A percentile compares a stretch with the other conserved stretches of the same genome.
phyloP scores from a whole-genome alignment of 768 basidiomycete species.

The Nidularia pulvinata region DNA sequence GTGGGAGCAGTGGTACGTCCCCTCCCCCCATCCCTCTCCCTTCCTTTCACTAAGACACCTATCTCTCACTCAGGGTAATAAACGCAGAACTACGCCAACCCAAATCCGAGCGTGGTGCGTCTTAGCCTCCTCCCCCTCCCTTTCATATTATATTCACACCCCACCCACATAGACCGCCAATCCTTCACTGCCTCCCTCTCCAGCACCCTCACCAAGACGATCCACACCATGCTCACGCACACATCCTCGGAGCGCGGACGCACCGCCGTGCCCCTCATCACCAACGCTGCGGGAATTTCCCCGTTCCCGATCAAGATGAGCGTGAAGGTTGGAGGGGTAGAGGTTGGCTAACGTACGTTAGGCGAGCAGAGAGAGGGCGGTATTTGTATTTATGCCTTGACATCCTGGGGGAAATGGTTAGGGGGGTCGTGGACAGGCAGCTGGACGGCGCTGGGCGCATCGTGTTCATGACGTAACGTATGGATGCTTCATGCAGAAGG shows the following conservation, averaged over 20 bases:
- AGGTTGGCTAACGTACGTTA: constrained; percentile 36
- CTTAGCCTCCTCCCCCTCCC: background rate
- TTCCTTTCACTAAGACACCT: background rate
- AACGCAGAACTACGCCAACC: constrained; percentile 81
- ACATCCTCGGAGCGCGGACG: constrained; percentile 81
- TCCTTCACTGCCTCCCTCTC: constrained; percentile 61
- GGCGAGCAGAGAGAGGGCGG: too few species aligned
- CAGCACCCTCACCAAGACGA: constrained; percentile 59
- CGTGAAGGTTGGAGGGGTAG: constrained; percentile 68
- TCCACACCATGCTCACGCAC: constrained; percentile 72
- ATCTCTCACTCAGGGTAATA: constrained; percentile 56
- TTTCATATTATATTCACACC: background rate
- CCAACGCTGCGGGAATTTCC: constrained; percentile 73
- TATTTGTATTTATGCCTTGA: too few species aligned
- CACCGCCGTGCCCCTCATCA: constrained; percentile 75
- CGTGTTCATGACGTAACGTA: too few species aligned
- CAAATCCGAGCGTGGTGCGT: constrained; percentile 56
- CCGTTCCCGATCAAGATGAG: constrained; percentile 77
- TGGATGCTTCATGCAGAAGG: too few species aligned
- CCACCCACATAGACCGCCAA: constrained; percentile 37
- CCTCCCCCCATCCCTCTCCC: background rate
- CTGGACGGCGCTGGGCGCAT: too few species aligned
- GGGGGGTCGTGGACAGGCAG: too few species aligned
- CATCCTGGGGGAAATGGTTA: too few species aligned
- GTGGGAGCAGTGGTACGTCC: constrained; percentile 81